A percentile compares a stretch with the other conserved stretches of the same genome.
phyloP scores from a whole-genome alignment of 805 yeast genomes.

The Metschnikowia similis region DNA sequence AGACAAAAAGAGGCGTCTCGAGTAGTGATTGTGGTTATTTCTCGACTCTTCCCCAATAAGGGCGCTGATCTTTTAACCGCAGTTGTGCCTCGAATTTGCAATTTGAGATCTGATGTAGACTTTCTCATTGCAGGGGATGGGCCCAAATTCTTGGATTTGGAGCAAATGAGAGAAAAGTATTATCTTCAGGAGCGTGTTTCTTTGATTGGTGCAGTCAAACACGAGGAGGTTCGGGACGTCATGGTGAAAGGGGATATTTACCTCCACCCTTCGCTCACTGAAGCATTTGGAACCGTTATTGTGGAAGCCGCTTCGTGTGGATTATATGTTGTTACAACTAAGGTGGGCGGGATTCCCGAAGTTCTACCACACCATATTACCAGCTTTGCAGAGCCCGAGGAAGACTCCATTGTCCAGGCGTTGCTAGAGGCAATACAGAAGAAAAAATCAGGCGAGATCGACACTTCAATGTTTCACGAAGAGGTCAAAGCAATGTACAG shows the following conservation, averaged over 20 bases:
- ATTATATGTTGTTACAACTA: constrained; percentile 84
- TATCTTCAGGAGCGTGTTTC: constrained; percentile 84
- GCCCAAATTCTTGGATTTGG: constrained; percentile 88
- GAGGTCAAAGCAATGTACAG: constrained; percentile 80
- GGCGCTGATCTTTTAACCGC: constrained; percentile 89
- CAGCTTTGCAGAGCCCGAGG: constrained; percentile 84
- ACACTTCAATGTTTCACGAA: constrained; percentile 72
- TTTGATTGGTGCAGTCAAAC: constrained; percentile 80
- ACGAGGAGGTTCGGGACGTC: constrained; percentile 88
- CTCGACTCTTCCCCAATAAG: constrained; percentile 90
- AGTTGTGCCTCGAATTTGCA: constrained; percentile 79
- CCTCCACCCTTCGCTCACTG: constrained; percentile 89
- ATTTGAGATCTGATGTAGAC: constrained; percentile 54
- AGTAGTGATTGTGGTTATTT: constrained; percentile 85
- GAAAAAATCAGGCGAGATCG: constrained; percentile 54
- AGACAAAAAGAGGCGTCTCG: constrained; percentile 3
- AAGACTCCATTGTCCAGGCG: constrained; percentile 70
- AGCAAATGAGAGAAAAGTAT: constrained; percentile 88
- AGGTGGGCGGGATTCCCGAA: constrained; percentile 97
- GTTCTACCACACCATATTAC: constrained; percentile 93
- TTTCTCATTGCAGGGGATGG: constrained; percentile 96
- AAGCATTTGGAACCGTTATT: constrained; percentile 95
- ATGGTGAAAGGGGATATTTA: constrained; percentile 94
- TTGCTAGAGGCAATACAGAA: constrained; percentile 65
- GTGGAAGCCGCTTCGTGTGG: constrained; percentile 99